These are phyloP conservation scores for Warburgia ugandensis DNA, from an alignment of 164 flowering plant species.

Conservation along the genomic window DNA sequence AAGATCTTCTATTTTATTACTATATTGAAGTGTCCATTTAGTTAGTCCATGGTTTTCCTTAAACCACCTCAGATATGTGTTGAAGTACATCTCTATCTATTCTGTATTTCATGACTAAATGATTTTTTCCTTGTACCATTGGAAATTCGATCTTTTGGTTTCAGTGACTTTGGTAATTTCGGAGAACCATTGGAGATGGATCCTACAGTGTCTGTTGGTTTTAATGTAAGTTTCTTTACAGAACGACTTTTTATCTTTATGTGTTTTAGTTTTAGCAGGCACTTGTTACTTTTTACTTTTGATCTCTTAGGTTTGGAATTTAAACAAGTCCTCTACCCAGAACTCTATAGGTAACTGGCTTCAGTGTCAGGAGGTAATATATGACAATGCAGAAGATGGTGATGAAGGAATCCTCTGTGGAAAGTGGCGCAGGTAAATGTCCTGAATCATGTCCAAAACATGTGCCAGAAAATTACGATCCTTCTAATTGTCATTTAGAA, in stretches of 20 bases:
- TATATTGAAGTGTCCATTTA: no score
- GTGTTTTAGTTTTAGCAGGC: constrained; percentile 3
- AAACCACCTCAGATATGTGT: no score
- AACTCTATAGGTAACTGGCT: constrained; percentile 80
- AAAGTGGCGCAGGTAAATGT: constrained; percentile 91
- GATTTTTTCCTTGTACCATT: background rate
- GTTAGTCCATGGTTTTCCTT: no score
- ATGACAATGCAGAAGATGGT: constrained; percentile 24
- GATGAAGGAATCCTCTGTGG: constrained; percentile 61
- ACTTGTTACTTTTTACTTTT: constrained; percentile 1
- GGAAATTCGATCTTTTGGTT: constrained; percentile 4
- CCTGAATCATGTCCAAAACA: background rate
- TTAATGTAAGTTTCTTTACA: constrained; percentile 31
- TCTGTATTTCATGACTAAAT: background rate
- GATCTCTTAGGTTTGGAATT: constrained; percentile 27
- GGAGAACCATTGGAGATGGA: constrained; percentile 42
- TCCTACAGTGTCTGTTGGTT: constrained; percentile 22
- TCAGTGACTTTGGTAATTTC: constrained; percentile 39
- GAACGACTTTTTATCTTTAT: background rate
- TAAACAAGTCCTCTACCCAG: constrained; percentile 22
- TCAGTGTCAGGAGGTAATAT: constrained; percentile 56
- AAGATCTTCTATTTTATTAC: no score
- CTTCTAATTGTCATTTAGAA: no score
- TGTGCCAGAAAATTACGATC: no score
- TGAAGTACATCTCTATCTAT: background rate